Percentiles rank a stretch among this genome's conserved stretches.
Evolutionary conservation across 1,139 yeast species (phyloP).

Genomic region (Yamadazyma diddensiae): DNA sequence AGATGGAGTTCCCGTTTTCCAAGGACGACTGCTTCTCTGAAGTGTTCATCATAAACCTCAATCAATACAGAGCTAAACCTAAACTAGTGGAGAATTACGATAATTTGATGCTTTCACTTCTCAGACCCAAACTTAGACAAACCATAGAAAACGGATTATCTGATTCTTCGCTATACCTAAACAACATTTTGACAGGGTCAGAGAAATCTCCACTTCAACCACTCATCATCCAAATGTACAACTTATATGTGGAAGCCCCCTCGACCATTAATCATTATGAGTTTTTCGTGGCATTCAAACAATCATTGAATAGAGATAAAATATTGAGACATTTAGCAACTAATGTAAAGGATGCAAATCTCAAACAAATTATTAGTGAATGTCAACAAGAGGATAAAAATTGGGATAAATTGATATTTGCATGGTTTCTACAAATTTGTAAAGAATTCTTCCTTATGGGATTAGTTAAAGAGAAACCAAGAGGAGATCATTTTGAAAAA

Average conservation of each 20-base stretch:
- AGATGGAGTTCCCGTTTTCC: slow-evolving; percentile 17
- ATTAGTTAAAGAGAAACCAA: slow-evolving; percentile 39
- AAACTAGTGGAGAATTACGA: slow-evolving; percentile 36
- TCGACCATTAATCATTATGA: slow-evolving; percentile 72
- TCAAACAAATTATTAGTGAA: slow-evolving; percentile 6
- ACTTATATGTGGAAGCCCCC: slow-evolving; percentile 79
- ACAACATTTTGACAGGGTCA: slow-evolving; percentile 16
- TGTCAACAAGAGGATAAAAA: slow-evolving; percentile 22
- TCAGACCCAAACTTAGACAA: slow-evolving; percentile 38
- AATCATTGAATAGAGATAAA: slow-evolving; percentile 42
- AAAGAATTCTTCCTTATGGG: slow-evolving; percentile 42
- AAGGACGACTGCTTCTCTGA: slow-evolving; percentile 32
- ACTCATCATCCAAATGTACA: slow-evolving; percentile 55
- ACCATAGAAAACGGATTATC: slow-evolving; percentile 31
- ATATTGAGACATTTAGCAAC: slow-evolving; percentile 30
- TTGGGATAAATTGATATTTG: slow-evolving; percentile 44
- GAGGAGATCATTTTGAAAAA: slow-evolving; percentile 46
- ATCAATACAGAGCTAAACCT: slow-evolving; percentile 19
- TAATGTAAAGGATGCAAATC: slow-evolving; percentile 1
- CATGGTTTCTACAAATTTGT: slow-evolving; percentile 45
- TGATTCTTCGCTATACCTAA: slow-evolving; percentile 27
- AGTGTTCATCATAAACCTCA: slow-evolving; percentile 38
- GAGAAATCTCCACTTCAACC: slow-evolving; percentile 35
- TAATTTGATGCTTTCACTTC: slow-evolving; percentile 36
- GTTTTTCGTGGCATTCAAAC: slow-evolving; percentile 69